Base-by-base conservation (phyloP, 2,329 filamentous ascomycete species). In the Colletotrichum sp. region DNA sequence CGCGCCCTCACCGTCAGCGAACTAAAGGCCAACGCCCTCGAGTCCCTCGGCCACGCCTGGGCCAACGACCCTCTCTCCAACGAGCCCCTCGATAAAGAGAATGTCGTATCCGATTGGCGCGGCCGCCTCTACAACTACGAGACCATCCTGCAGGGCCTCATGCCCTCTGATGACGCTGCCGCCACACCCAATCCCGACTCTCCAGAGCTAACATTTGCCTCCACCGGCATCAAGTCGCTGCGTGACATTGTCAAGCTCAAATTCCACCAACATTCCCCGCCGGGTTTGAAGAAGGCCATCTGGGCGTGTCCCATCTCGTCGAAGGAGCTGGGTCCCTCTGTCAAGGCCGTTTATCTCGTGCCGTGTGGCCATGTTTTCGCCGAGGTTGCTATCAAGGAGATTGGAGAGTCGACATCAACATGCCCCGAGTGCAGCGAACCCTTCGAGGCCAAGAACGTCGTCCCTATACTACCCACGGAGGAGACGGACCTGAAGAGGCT, bases 81-180 rank as follows among this genome's bases (percentile, higher is more conserved):
- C 78, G 92, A 93, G 75, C 91, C 92, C 0, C 91, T 99, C 24
- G 90, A 92, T 26, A 80, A 89, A 77, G 88, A 92, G 60, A 94
- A 95, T 6, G 91, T 96, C 18, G 96, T 98, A 0, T 97, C 96
- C 0, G 97, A 99, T 85, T 94, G 90, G 77, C 90, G 91, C 6
- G 98, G 98, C 2, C 93, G 93, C 24, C 89, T 99, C 0, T 99
- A 98, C 89, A 99, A 98, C 83, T 99, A 99, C 86, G 96, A 99
- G 83, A 93, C 95, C 0, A 90, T 99, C 24, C 89, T 99, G 72
- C 88, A 88, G n/a, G 88, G 87, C 5, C 82, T 92, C 21, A 87
- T 91, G 82, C 86, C 93, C 83, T 80, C 83, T 28, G 70, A 77
- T 16, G 81, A 84, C 68, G 71, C 80, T 21, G 80, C 80, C n/a